Percentiles rank a stretch among this genome's conserved stretches.
These are phyloP conservation scores for Calamus simplicifolius DNA, from an alignment of 176 grass and related monocot genomes.

Conservation along the genomic window DNA sequence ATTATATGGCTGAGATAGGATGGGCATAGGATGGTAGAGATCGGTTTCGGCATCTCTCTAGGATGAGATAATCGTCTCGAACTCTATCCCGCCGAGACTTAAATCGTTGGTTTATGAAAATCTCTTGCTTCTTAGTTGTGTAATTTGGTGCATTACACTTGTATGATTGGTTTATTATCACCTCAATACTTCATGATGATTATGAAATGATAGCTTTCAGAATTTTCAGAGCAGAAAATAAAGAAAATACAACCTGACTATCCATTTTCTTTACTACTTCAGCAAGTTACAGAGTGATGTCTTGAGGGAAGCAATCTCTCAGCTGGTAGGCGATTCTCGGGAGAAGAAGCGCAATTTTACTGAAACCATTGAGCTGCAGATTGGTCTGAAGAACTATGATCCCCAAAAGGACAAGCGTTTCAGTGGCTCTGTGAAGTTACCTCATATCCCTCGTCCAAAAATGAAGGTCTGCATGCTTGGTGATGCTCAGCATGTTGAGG, in stretches of 20 bases:
- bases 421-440: constrained; percentile 22
- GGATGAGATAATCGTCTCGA: too few species aligned
- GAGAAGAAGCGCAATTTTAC: constrained; percentile 26
- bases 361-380: constrained; percentile 22
- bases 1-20: too few species aligned
- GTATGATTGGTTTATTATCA: too few species aligned
- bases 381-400: constrained; percentile 28
- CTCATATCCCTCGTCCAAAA: constrained; percentile 26
- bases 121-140: too few species aligned
- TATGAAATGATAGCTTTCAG: too few species aligned
- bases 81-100: too few species aligned
- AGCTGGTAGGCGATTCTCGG: constrained; percentile 5
- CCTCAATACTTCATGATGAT: too few species aligned
- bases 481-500: constrained; percentile 25
- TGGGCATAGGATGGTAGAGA: too few species aligned
- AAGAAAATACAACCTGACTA: not conserved
- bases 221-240: not conserved
- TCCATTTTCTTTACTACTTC: not conserved
- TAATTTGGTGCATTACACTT: too few species aligned
- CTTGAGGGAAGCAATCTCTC: constrained; percentile 22
- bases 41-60: too few species aligned
- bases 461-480: constrained; percentile 30
- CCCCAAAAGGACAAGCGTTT: constrained; percentile 28
- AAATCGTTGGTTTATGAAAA: too few species aligned
- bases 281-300: constrained; percentile 26